Conservation (phyloP, 2,329 filamentous ascomycete genomes). For the Ophidiomyces ophidiicola region DNA sequence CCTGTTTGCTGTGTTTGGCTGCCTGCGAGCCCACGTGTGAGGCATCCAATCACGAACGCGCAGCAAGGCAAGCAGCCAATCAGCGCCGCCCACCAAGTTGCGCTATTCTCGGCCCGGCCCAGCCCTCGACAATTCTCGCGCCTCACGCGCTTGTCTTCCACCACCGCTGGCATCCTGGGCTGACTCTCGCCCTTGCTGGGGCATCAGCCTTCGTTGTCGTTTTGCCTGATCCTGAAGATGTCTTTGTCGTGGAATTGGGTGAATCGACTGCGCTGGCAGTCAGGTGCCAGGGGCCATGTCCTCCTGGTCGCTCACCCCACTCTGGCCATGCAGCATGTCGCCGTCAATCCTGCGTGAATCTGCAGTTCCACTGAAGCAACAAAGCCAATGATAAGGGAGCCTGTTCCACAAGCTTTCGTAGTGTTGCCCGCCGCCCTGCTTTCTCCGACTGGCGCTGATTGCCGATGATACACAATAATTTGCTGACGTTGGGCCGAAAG, state of each 20-base stretch:
- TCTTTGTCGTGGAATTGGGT: no score
- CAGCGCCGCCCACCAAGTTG: neutral
- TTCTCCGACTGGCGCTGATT: conserved; percentile 13
- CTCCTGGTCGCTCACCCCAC: no score
- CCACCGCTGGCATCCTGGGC: no score
- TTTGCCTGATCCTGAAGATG: no score
- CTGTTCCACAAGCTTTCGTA: conserved; percentile 9
- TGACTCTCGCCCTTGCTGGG: no score
- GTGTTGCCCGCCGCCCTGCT: conserved; percentile 11
- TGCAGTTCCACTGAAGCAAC: conserved; percentile 2
- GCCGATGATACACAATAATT: conserved; percentile 1
- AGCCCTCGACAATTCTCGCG: conserved; percentile 1
- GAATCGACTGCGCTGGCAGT: no score
- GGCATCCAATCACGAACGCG: conserved; percentile 13
- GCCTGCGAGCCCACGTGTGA: conserved; percentile 11
- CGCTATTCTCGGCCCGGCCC: conserved; percentile 9
- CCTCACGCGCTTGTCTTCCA: neutral
- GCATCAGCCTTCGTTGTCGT: no score
- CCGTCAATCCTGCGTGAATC: neutral
- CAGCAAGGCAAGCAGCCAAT: conserved; percentile 7
- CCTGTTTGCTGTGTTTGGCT: no score
- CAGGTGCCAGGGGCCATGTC: no score
- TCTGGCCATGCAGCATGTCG: no score
- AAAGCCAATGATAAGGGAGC: conserved; percentile 2
- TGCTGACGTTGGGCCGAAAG: conserved; percentile 13